Evolutionary conservation across 306 rosid species (phyloP).

Genomic region (Hippophae tibetana): DNA sequence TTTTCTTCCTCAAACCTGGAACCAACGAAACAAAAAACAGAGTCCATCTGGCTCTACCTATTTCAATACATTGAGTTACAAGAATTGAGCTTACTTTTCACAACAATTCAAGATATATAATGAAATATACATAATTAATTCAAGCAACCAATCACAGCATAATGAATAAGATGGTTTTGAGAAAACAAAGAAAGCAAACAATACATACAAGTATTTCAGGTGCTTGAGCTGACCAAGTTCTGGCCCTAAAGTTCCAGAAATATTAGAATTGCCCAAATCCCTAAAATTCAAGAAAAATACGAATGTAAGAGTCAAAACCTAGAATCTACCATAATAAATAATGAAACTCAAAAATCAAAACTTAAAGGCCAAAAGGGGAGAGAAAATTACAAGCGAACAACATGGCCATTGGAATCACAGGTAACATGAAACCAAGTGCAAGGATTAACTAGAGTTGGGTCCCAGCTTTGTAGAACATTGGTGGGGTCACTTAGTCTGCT

Average conservation of each 20-base stretch:
- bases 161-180: not conserved
- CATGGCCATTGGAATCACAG: constrained; percentile 67
- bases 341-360: not conserved
- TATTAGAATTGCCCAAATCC: constrained; percentile 80
- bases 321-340: not conserved
- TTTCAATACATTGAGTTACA: not conserved
- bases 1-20: no score
- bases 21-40: no score
- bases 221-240: constrained; percentile 74
- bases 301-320: constrained; percentile 2
- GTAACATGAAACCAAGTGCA: constrained; percentile 98
- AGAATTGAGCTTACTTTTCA: not conserved
- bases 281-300: constrained; percentile 34
- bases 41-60: no score
- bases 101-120: not conserved
- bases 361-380: not conserved
- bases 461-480: constrained; percentile 91
- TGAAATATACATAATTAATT: not conserved
- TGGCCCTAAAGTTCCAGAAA: constrained; percentile 84
- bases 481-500: constrained; percentile 63
- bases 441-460: constrained; percentile 96
- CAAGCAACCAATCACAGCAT: not conserved
- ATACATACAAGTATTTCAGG: constrained; percentile 65
- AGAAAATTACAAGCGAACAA: constrained; percentile 62
- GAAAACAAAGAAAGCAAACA: constrained; percentile 1